These are phyloP conservation scores for Acacia crassicarpa DNA, from an alignment of 306 rosid genomes.

Conservation along the genomic window DNA sequence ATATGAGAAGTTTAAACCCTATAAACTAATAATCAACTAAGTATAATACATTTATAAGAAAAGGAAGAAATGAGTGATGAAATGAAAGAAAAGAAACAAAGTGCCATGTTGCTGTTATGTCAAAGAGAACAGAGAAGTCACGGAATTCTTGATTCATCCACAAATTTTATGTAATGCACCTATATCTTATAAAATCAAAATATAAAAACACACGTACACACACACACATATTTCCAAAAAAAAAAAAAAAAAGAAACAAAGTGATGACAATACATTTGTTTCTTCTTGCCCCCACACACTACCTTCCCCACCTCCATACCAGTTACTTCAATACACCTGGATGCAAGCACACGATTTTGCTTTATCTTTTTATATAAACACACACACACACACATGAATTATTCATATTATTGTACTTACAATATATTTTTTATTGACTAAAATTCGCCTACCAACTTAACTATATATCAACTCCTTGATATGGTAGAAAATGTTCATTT, in stretches of 20 bases:
- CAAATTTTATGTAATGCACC: background rate
- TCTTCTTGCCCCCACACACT: slow-evolving; percentile 36
- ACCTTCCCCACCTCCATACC: slow-evolving; percentile 38
- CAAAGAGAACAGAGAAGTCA: slow-evolving; percentile 46
- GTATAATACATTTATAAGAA: too few relatives aligned
- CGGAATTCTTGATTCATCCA: slow-evolving; percentile 80
- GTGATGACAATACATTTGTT: slow-evolving; percentile 29
- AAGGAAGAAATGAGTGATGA: background rate
- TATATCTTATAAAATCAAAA: background rate
- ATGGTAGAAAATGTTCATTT: background rate
- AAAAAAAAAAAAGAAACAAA: background rate
- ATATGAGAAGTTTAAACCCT: too few relatives aligned
- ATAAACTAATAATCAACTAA: background rate
- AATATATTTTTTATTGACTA: slow-evolving; percentile 18
- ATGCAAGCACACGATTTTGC: background rate
- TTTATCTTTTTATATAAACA: background rate
- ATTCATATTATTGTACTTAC: background rate
- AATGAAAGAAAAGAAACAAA: background rate
- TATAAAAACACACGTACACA: background rate
- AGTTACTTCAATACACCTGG: slow-evolving; percentile 30
- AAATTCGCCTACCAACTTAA: background rate
- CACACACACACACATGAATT: slow-evolving; percentile 5
- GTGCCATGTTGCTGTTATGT: slow-evolving; percentile 40
- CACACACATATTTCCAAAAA: background rate
- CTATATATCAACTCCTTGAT: background rate